These are phyloP conservation scores for Verticillium nonalfalfae DNA, from an alignment of 2,329 filamentous ascomycete genomes.

Conservation along the genomic window DNA sequence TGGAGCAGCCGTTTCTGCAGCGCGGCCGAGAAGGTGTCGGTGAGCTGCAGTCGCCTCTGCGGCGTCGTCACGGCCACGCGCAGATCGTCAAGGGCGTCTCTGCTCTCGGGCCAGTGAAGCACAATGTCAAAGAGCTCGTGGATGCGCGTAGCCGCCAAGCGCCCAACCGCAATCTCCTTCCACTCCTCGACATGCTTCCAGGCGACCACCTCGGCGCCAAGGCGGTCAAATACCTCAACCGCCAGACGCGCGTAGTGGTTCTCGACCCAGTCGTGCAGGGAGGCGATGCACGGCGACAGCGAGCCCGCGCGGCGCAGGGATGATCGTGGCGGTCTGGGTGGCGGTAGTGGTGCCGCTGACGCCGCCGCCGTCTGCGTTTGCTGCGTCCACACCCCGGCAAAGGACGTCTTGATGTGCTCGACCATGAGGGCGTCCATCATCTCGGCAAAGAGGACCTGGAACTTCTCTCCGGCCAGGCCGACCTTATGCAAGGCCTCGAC, in stretches of 20 bases:
- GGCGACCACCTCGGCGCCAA: conserved; percentile 36
- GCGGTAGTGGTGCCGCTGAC: too few species aligned
- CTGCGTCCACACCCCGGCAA: conserved; percentile 53
- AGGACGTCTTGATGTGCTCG: conserved; percentile 54
- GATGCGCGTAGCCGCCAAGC: conserved; percentile 63
- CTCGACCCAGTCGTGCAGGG: conserved; percentile 62
- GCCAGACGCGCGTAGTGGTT: conserved; percentile 60
- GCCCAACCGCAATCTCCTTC: conserved; percentile 62
- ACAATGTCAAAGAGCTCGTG: conserved; percentile 75
- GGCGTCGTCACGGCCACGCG: conserved; percentile 63
- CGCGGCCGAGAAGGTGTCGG: conserved; percentile 60
- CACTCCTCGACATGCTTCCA: conserved; percentile 58
- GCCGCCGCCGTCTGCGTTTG: conserved; percentile 7
- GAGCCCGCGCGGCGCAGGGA: conserved; percentile 17
- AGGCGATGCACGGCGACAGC: conserved; percentile 48
- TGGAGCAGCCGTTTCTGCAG: conserved; percentile 64
- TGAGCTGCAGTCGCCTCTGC: conserved; percentile 62
- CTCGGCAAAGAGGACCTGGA: conserved; percentile 66
- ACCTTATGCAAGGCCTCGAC: conserved; percentile 55
- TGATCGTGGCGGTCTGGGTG: conserved; percentile 1
- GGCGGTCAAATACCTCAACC: conserved; percentile 50
- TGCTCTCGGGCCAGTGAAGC: conserved; percentile 65
- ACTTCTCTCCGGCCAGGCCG: conserved; percentile 62
- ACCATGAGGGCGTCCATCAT: conserved; percentile 62
- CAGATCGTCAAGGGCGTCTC: conserved; percentile 68